Percentiles rank a stretch among this genome's conserved stretches.
Conservation (phyloP, 257 asterid species). For the Cordia subcordata region DNA sequence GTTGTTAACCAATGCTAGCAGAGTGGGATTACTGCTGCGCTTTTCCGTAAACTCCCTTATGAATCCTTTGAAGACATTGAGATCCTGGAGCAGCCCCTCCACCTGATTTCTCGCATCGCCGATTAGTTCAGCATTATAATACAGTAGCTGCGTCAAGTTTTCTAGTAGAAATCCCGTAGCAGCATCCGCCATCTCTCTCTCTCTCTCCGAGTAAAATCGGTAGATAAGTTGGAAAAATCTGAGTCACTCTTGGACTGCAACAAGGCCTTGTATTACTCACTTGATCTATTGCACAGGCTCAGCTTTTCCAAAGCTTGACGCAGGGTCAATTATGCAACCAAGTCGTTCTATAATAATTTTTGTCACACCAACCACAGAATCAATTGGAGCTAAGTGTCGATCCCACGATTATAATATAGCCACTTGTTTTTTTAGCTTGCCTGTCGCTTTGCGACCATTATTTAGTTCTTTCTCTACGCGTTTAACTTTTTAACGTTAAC, state of each 20-base stretch:
- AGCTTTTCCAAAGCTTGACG: too few relatives aligned
- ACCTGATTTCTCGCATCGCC: not conserved
- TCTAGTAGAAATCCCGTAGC: not conserved
- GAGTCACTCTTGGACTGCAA: not conserved
- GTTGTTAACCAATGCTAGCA: not conserved
- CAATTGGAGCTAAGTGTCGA: too few relatives aligned
- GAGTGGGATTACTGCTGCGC: not conserved
- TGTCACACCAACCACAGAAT: too few relatives aligned
- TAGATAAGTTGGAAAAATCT: not conserved
- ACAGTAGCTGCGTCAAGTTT: not conserved
- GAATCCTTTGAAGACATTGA: not conserved
- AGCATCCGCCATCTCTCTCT: conserved; percentile 9
- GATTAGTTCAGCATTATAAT: not conserved
- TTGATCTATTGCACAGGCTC: too few relatives aligned
- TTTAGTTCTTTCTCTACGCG: too few relatives aligned
- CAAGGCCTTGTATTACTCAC: too few relatives aligned
- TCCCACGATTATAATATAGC: too few relatives aligned
- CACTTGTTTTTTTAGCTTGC: too few relatives aligned
- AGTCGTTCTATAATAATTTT: too few relatives aligned
- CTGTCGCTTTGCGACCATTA: too few relatives aligned
- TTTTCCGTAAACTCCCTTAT: not conserved
- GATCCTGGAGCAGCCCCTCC: not conserved
- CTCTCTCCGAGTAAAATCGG: not conserved
- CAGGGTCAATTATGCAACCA: too few relatives aligned
- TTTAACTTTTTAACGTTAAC: too few relatives aligned